phyloP scores from a whole-genome alignment of 495 filamentous ascomycete species.

The Tuber magnatum region DNA sequence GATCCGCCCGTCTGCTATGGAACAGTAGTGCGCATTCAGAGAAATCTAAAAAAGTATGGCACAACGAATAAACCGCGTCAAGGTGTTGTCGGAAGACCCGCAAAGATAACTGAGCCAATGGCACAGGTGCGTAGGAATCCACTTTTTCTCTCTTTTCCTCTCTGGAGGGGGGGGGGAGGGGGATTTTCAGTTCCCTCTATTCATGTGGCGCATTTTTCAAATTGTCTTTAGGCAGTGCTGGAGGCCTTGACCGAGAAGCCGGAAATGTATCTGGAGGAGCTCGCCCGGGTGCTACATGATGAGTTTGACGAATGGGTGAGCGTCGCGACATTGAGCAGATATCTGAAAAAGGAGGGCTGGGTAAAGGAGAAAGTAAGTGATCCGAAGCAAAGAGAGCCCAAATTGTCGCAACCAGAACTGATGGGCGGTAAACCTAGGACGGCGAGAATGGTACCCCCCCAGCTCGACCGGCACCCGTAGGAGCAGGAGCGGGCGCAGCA shows the following conservation, averaged over 20 bases:
- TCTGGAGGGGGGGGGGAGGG: not conserved
- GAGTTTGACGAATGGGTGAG: constrained; percentile 5
- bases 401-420: not conserved
- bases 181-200: not conserved
- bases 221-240: constrained; percentile 2
- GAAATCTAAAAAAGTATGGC: constrained; percentile 3
- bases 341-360: constrained; percentile 1
- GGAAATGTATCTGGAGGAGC: constrained; percentile 4
- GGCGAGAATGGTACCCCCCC: not conserved
- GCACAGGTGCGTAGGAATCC: not conserved
- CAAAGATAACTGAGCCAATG: constrained; percentile 1
- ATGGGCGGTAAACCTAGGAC: not conserved
- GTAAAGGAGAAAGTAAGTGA: not conserved
- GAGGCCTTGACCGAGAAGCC: constrained; percentile 4
- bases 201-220: not conserved
- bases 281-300: not conserved
- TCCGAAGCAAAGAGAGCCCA: not conserved
- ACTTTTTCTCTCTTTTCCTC: not conserved
- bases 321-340: constrained; percentile 4
- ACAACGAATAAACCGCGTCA: constrained; percentile 1
- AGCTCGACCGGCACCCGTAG: not conserved
- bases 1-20: constrained; percentile 1
- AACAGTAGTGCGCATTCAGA: constrained; percentile 3
- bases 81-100: not conserved
- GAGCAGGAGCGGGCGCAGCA: not conserved